Percentiles rank a stretch among this genome's conserved stretches.
These are phyloP conservation scores for Lithospermum erythrorhizon DNA, from an alignment of 257 asterid genomes.

Conservation along the genomic window DNA sequence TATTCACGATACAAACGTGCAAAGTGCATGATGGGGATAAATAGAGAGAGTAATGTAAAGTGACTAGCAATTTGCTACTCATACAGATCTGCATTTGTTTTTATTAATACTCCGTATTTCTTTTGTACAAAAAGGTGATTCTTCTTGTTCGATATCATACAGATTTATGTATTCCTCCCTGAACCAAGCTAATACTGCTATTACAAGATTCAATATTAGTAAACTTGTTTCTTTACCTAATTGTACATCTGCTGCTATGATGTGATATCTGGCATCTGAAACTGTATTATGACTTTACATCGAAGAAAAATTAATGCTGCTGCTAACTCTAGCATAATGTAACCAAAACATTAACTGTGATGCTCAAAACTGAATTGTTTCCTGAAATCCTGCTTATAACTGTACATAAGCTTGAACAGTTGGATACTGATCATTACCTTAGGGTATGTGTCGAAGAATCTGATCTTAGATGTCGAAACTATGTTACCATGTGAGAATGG, in stretches of 20 bases:
- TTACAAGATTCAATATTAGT: background rate
- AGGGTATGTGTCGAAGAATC: background rate
- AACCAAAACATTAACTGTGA: background rate
- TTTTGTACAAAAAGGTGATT: too few species aligned
- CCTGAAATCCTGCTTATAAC: conserved; percentile 6
- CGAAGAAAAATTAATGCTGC: background rate
- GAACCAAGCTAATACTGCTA: background rate
- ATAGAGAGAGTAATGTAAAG: too few species aligned
- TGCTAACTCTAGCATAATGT: background rate
- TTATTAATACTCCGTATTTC: too few species aligned
- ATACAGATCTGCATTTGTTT: too few species aligned
- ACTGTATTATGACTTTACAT: conserved; percentile 4
- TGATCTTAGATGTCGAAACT: conserved; percentile 10
- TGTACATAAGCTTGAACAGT: conserved; percentile 20
- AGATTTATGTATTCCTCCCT: background rate
- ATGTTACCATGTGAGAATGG: conserved; percentile 25
- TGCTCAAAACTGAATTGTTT: conserved; percentile 11
- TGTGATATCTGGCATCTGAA: conserved; percentile 1
- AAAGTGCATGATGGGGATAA: too few species aligned
- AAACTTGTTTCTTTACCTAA: background rate
- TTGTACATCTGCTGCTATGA: background rate
- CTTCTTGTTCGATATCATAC: background rate
- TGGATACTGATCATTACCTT: conserved; percentile 10
- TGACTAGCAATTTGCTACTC: too few species aligned
- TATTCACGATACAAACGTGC: too few species aligned